Percentiles rank a stretch among this genome's conserved stretches.
Conservation (phyloP, 2,329 filamentous ascomycete genomes). For the Alternaria sp. region DNA sequence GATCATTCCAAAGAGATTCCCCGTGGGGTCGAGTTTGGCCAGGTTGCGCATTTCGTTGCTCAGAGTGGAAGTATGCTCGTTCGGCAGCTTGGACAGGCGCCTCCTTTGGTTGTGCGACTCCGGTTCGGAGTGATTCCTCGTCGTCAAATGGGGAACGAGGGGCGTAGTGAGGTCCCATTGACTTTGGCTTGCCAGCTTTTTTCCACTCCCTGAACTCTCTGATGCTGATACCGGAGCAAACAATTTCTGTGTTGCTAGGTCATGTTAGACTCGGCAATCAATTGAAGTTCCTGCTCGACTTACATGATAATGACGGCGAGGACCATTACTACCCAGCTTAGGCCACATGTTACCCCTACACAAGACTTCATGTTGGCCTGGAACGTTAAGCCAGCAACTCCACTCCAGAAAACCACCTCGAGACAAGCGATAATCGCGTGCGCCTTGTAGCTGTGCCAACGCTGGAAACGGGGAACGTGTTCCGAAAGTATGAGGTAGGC, state of each 20-base stretch:
- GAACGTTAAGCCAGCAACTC: constrained; percentile 44
- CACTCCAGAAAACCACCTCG: constrained; percentile 56
- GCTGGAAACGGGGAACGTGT: constrained; percentile 43
- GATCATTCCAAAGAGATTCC: neutral
- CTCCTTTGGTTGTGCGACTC: neutral
- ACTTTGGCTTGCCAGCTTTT: neutral
- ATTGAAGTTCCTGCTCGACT: neutral
- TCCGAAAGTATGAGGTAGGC: constrained; percentile 54
- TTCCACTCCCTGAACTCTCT: constrained; percentile 1
- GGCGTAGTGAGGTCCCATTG: neutral
- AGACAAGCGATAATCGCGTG: constrained; percentile 54
- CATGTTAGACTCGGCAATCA: neutral
- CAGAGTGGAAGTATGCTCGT: neutral
- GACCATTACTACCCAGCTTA: constrained; percentile 33
- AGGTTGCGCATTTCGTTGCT: neutral
- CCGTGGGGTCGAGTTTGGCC: neutral
- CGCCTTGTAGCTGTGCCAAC: constrained; percentile 54
- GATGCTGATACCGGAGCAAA: neutral
- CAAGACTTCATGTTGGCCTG: constrained; percentile 29
- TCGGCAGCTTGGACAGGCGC: neutral
- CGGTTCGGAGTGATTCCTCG: neutral
- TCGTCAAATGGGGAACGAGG: neutral
- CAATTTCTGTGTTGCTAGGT: neutral
- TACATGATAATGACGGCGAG: constrained; percentile 26
- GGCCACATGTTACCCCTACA: constrained; percentile 23